Base-by-base conservation (phyloP, 768 basidiomycete species). In the Candolleomyces efflorescens region DNA sequence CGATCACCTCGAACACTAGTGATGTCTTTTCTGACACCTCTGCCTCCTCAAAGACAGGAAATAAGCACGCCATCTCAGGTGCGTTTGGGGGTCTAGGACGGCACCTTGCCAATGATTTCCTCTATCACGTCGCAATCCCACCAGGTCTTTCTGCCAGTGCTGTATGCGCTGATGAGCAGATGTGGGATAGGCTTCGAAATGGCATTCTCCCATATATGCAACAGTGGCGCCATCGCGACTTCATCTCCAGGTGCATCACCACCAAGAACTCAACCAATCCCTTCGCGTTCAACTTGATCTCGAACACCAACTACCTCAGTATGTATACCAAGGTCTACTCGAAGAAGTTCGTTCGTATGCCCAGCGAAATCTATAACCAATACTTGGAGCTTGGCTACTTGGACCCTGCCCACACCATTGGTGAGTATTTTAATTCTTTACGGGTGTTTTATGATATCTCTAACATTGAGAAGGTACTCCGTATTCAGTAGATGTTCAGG, bases 31-130 rank as follows among this genome's bases (percentile, higher is more conserved):
- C n/a, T n/a, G n/a, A n/a, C n/a, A n/a, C n/a, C n/a, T n/a, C n/a
- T n/a, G n/a, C n/a, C n/a, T n/a, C n/a, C n/a, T n/a, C n/a, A n/a
- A n/a, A n/a, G n/a, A n/a, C n/a, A n/a, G n/a, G n/a, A n/a, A n/a
- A n/a, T n/a, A n/a, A n/a, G n/a, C n/a, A n/a, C n/a, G n/a, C n/a
- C n/a, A n/a, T n/a, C n/a, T n/a, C n/a, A n/a, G 13, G 23, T 27
- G 27, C 50, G 5, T 52, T 52, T 24, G 50, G 27, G 4, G 50
- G 50, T 4, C 9, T 52, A 10, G 50, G 50, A 4, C 3, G 50
- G 7, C 50, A 52, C n/a, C 50, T 52, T 52, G 50, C 50, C 15
- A 52, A 52, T n/a, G 50, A 52, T n/a, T 36, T 52, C 23, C 36
- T 32, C 27, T 52, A 17, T 26, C 3, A 26, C 4, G 50, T 38